Conservation (phyloP, 257 asterid species). For the Linaria vulgaris region DNA sequence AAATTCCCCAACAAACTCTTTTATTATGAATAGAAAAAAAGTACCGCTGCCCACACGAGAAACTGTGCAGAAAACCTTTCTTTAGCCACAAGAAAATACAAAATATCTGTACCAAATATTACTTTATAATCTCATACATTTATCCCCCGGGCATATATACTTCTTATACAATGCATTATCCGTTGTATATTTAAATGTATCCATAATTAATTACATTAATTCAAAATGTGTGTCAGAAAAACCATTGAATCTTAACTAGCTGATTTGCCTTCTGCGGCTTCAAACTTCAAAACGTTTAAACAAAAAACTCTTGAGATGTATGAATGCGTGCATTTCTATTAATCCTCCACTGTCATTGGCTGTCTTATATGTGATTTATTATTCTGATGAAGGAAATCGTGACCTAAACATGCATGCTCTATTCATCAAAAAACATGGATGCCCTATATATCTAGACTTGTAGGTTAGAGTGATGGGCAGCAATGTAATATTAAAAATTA, state of each 20-base stretch:
- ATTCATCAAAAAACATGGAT: too few species aligned
- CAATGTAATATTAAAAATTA: background rate
- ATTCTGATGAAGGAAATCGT: background rate
- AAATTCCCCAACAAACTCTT: too few species aligned
- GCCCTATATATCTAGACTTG: conserved; percentile 17
- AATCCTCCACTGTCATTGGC: conserved; percentile 30
- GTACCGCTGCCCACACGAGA: conserved; percentile 24
- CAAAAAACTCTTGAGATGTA: conserved; percentile 22
- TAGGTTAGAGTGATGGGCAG: conserved; percentile 32
- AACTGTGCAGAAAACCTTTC: conserved; percentile 35
- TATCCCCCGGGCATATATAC: background rate
- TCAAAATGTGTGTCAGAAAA: conserved; percentile 40
- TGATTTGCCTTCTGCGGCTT: background rate
- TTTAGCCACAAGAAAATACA: conserved; percentile 31
- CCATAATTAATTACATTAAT: background rate
- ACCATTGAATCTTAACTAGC: conserved; percentile 41
- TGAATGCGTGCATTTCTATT: conserved; percentile 34
- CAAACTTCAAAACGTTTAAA: conserved; percentile 22
- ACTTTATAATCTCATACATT: conserved; percentile 1
- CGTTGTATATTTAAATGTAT: conserved; percentile 19
- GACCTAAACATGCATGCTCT: too few species aligned
- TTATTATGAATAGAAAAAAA: conserved; percentile 1
- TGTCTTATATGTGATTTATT: background rate
- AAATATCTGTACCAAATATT: background rate
- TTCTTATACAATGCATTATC: background rate